A percentile compares a stretch with the other conserved stretches of the same genome.
phyloP scores from a whole-genome alignment of 768 basidiomycete species.

The Clavaria fumosa region DNA sequence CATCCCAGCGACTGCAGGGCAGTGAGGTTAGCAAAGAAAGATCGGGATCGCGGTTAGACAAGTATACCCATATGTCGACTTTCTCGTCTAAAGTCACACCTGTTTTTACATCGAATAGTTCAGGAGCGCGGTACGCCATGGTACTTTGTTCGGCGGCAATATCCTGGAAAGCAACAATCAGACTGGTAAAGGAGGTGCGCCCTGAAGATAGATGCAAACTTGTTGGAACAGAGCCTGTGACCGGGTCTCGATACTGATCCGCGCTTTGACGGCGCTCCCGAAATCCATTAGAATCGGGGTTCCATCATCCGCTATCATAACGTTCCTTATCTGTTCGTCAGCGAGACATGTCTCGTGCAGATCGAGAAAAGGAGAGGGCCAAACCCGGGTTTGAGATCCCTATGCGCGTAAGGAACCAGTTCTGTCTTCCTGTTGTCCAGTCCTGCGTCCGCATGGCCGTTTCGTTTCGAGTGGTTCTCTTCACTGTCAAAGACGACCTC shows the following conservation, averaged over 20 bases:
- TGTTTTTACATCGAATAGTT: constrained; percentile 95
- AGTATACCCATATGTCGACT: constrained; percentile 86
- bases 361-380: constrained; percentile 15
- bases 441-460: constrained; percentile 21
- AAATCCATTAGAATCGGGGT: constrained; percentile 96
- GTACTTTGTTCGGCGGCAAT: constrained; percentile 95
- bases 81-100: constrained; percentile 79
- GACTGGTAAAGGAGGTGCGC: not conserved
- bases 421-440: constrained; percentile 31
- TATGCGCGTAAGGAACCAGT: constrained; percentile 83
- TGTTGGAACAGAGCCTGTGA: constrained; percentile 84
- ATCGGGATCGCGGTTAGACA: not conserved
- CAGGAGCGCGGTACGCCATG: constrained; percentile 97
- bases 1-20: constrained; percentile 74
- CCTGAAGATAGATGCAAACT: constrained; percentile 22
- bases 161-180: constrained; percentile 33
- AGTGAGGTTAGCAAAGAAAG: constrained; percentile 1
- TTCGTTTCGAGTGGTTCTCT: constrained; percentile 39
- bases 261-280: constrained; percentile 79
- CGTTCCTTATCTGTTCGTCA: constrained; percentile 42
- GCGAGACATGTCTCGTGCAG: not conserved
- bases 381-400: constrained; percentile 93
- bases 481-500: constrained; percentile 71
- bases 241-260: constrained; percentile 67
- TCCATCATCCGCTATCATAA: constrained; percentile 94